A percentile compares a stretch with the other conserved stretches of the same genome.
These are phyloP conservation scores for Penicillium digitatum DNA, from an alignment of 2,329 filamentous ascomycete species.

Conservation along the genomic window DNA sequence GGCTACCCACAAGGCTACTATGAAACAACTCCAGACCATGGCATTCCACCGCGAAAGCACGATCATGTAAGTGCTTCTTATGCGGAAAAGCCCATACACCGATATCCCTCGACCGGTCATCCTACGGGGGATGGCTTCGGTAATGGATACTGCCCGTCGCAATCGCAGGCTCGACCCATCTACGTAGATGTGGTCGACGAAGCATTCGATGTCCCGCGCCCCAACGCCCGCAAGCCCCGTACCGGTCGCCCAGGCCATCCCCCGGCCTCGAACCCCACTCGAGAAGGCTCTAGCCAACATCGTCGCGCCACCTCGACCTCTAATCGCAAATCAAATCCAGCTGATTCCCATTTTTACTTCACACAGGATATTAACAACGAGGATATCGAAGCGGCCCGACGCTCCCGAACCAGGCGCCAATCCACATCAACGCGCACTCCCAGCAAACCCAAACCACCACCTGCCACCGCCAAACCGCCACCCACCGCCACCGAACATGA, in stretches of 20 bases:
- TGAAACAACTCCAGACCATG: slow-evolving; percentile 47
- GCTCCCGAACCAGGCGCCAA: slow-evolving; percentile 51
- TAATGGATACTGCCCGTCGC: slow-evolving; percentile 25
- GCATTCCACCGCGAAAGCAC: slow-evolving; percentile 52
- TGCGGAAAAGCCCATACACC: slow-evolving; percentile 40
- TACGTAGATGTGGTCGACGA: slow-evolving; percentile 56
- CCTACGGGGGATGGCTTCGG: slow-evolving; percentile 30
- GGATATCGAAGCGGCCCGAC: slow-evolving; percentile 50
- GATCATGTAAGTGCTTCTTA: slow-evolving; percentile 65
- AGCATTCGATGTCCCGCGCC: slow-evolving; percentile 48
- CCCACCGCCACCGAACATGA: slow-evolving; percentile 62
- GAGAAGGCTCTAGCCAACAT: slow-evolving; percentile 16
- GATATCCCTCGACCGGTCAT: slow-evolving; percentile 46
- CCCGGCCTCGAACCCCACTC: slow-evolving; percentile 21
- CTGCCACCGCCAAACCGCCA: slow-evolving; percentile 36
- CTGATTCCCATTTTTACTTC: slow-evolving; percentile 52
- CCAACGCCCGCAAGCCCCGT: slow-evolving; percentile 47
- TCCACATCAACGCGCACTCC: slow-evolving; percentile 50
- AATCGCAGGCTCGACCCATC: slow-evolving; percentile 51
- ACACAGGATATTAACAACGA: slow-evolving; percentile 54
- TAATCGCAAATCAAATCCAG: slow-evolving; percentile 42
- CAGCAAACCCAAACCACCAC: slow-evolving; percentile 41
- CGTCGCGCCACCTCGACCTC: slow-evolving; percentile 32
- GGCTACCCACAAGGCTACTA: slow-evolving; percentile 48
- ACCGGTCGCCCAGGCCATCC: slow-evolving; percentile 22